Conservation (phyloP, 306 rosid species). For the Citrullus mucosospermus region DNA sequence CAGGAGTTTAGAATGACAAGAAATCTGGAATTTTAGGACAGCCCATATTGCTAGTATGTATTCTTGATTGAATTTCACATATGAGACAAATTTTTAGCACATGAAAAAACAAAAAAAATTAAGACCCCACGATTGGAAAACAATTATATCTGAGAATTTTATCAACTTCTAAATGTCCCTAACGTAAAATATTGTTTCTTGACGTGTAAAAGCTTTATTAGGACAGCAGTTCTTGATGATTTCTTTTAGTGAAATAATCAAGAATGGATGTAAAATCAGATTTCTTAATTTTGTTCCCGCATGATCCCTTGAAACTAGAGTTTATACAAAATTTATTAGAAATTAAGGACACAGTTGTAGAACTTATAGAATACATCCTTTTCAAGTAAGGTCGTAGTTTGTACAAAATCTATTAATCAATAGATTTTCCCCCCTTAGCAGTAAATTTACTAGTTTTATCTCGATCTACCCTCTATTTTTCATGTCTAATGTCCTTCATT, state of each 20-base stretch:
- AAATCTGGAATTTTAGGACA: neutral
- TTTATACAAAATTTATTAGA: too few species aligned
- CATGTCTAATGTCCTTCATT: neutral
- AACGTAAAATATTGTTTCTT: neutral
- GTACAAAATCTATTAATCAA: neutral
- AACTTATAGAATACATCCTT: too few species aligned
- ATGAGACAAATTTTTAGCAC: neutral
- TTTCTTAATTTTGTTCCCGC: neutral
- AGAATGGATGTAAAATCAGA: neutral
- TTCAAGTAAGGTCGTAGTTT: neutral
- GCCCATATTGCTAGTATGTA: neutral
- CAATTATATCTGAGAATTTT: neutral
- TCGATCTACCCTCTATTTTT: neutral
- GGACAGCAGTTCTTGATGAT: neutral
- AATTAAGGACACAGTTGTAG: too few species aligned
- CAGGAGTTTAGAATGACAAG: neutral
- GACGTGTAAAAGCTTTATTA: neutral
- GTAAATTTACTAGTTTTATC: neutral
- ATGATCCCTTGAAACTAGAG: neutral
- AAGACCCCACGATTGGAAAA: neutral
- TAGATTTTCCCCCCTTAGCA: neutral
- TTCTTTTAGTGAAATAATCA: neutral
- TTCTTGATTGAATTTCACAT: neutral
- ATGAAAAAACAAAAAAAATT: neutral
- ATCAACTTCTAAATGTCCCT: neutral